These are phyloP conservation scores for Usnea hakonensis DNA, from an alignment of 495 filamentous ascomycete species.

Conservation along the genomic window DNA sequence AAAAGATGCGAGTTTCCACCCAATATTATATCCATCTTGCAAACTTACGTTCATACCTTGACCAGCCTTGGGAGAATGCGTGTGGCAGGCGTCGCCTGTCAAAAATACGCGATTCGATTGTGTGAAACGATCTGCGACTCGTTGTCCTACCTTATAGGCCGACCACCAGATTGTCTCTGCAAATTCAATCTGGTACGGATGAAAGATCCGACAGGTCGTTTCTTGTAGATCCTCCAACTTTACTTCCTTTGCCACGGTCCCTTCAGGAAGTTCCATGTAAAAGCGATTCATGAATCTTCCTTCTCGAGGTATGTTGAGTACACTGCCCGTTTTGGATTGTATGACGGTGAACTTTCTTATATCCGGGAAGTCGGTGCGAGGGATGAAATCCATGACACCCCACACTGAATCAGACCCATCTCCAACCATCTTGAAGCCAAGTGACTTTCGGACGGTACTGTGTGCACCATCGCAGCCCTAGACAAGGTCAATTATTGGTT, in stretches of 20 bases:
- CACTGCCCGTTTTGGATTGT: neutral
- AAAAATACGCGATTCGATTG: slow-evolving; percentile 4
- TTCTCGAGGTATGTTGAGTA: slow-evolving; percentile 4
- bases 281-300: slow-evolving; percentile 1
- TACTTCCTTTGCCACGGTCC: neutral
- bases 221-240: slow-evolving; percentile 8
- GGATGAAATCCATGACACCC: slow-evolving; percentile 77
- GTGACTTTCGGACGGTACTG: slow-evolving; percentile 54
- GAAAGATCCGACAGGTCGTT: neutral
- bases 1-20: slow-evolving; percentile 7
- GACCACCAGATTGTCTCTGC: slow-evolving; percentile 7
- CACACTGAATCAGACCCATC: slow-evolving; percentile 66
- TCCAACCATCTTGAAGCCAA: slow-evolving; percentile 65
- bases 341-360: neutral
- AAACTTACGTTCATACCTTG: slow-evolving; percentile 23
- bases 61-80: slow-evolving; percentile 8
- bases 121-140: neutral
- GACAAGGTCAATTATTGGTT: neutral
- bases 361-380: slow-evolving; percentile 57
- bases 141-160: neutral
- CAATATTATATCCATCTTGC: slow-evolving; percentile 12
- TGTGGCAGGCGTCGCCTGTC: slow-evolving; percentile 5
- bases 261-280: slow-evolving; percentile 1
- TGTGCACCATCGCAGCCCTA: slow-evolving; percentile 73
- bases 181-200: slow-evolving; percentile 7